Evolutionary conservation across 2,329 filamentous ascomycete species (phyloP).

Genomic region (Chlorencoelia australis): DNA sequence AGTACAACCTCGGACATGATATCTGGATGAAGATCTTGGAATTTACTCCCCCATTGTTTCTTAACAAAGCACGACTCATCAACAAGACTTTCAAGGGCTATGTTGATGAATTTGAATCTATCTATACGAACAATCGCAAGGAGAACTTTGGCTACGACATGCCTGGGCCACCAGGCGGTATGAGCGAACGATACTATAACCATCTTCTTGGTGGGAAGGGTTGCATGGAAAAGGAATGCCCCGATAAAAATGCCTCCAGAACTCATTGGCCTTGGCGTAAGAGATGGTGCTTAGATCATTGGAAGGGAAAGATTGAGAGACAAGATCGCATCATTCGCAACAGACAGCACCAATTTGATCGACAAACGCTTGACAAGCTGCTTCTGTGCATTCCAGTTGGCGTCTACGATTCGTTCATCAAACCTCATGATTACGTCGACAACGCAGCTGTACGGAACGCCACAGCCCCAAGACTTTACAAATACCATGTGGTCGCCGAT

Average conservation of each 20-base stretch:
- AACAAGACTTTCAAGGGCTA: conserved; percentile 13
- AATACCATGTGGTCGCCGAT: conserved; percentile 20
- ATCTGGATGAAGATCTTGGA: conserved; percentile 25
- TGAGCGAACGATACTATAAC: conserved; percentile 21
- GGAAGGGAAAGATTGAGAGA: conserved; percentile 21
- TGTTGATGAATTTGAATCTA: conserved; percentile 18
- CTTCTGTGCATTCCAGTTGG: conserved; percentile 25
- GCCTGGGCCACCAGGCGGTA: conserved; percentile 13
- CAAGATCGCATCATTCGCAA: conserved; percentile 24
- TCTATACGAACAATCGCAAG: conserved; percentile 22
- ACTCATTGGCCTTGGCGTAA: conserved; percentile 27
- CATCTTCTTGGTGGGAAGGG: conserved; percentile 25
- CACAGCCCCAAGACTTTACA: conserved; percentile 19
- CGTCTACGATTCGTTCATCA: conserved; percentile 25
- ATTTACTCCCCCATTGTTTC: conserved; percentile 22
- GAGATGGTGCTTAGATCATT: conserved; percentile 23
- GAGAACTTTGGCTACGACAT: conserved; percentile 24
- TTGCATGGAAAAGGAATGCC: conserved; percentile 19
- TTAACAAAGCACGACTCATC: conserved; percentile 22
- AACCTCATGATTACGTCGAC: conserved; percentile 23
- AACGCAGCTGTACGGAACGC: conserved; percentile 6
- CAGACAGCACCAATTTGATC: conserved; percentile 13
- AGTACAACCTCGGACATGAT: conserved; percentile 9
- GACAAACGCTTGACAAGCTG: conserved; percentile 17
- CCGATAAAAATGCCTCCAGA: conserved; percentile 18